phyloP scores from a whole-genome alignment of 345 rosid species.

The Euphorbia lathyris region DNA sequence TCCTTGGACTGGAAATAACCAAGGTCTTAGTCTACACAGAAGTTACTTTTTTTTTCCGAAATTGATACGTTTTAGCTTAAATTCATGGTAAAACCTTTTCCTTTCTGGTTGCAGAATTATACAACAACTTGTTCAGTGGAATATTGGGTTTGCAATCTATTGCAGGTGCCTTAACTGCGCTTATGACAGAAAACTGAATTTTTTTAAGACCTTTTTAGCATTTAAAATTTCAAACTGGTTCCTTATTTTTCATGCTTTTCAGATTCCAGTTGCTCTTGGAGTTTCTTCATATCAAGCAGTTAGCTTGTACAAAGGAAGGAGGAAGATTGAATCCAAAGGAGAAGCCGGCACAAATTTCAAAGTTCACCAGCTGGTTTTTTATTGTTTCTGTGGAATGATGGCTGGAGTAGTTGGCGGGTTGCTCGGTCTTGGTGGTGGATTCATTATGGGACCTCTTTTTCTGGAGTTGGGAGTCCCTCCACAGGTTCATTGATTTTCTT shows the following conservation, averaged over 20 bases:
- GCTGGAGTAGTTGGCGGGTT: slow-evolving; percentile 80
- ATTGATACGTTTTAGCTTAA: background rate
- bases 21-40: slow-evolving; percentile 29
- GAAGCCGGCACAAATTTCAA: slow-evolving; percentile 33
- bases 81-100: slow-evolving; percentile 8
- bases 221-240: slow-evolving; percentile 1
- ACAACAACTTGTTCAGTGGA: slow-evolving; percentile 51
- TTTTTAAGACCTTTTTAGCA: background rate
- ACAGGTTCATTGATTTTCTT: slow-evolving; percentile 41
- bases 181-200: background rate
- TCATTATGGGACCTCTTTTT: slow-evolving; percentile 77
- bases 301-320: slow-evolving; percentile 58
- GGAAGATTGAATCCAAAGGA: slow-evolving; percentile 64
- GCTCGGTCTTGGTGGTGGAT: slow-evolving; percentile 82
- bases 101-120: slow-evolving; percentile 41
- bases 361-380: slow-evolving; percentile 47
- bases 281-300: slow-evolving; percentile 64
- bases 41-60: background rate
- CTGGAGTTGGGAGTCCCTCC: slow-evolving; percentile 74
- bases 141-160: slow-evolving; percentile 62
- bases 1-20: slow-evolving; percentile 38
- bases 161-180: slow-evolving; percentile 43
- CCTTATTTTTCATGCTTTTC: slow-evolving; percentile 5
- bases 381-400: slow-evolving; percentile 52
- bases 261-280: slow-evolving; percentile 70